phyloP scores from a whole-genome alignment of 176 grass and related monocot genomes.

The Melocanna baccifera region DNA sequence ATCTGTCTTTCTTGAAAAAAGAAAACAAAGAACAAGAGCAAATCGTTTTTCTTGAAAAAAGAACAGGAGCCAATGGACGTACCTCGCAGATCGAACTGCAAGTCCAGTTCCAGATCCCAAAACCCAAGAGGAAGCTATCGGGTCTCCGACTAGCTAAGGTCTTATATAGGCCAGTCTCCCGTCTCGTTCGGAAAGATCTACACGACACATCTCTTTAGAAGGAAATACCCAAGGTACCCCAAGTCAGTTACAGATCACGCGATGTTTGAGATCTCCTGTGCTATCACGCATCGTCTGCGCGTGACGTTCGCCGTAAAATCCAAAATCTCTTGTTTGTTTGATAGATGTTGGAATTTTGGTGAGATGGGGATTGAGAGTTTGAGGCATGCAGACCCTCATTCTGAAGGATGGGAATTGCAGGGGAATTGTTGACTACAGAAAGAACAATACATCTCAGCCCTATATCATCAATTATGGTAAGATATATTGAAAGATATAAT shows the following conservation, averaged over 20 bases:
- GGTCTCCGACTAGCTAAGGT: background rate
- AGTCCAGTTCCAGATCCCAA: background rate
- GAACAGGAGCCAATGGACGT: background rate
- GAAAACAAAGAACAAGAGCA: background rate
- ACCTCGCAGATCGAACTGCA: background rate
- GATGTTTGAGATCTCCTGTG: background rate
- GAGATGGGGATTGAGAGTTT: no score
- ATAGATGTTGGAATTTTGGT: no score
- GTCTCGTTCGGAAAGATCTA: background rate
- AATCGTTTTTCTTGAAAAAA: background rate
- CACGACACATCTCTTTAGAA: background rate
- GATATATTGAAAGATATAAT: no score
- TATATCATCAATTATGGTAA: no score
- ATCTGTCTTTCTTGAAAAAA: no score
- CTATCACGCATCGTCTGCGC: no score
- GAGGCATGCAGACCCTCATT: no score
- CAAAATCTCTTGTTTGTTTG: no score
- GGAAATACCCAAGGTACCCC: conserved; percentile 9
- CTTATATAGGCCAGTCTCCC: background rate
- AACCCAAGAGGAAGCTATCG: background rate
- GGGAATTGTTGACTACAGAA: no score
- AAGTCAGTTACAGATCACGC: background rate
- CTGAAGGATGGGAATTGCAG: no score
- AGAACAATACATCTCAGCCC: no score
- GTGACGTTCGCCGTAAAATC: no score